Base-by-base conservation (phyloP, 257 asterid genomes). In the Forsythia suspensa region DNA sequence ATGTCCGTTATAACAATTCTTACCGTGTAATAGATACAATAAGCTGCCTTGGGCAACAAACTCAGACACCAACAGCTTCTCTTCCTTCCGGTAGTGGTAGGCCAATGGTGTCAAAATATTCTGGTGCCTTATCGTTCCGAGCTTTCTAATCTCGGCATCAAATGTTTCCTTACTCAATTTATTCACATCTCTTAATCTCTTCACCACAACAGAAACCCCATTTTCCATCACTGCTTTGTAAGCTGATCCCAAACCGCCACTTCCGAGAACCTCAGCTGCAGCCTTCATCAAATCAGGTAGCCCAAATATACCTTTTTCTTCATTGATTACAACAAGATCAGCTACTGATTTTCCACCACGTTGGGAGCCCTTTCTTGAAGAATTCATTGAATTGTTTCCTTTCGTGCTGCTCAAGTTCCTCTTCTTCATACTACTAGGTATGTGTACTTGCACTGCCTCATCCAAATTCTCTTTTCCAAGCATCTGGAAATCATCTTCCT, bases 281-380 rank as follows among this genome's bases (percentile, higher is more conserved):
- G 98, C 99, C 88, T 91, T 96, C 99, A 96, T 96, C 90, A 96
- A 74, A 83, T 96, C 99, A 38, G 84, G 87, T 79, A 96, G 48
- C 59, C 95, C 97, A 36, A 94, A 96, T 39, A 63, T 41, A 3
- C 97, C 98, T 18, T 76, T 92, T 34, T 87, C 94, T 1, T 91
- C 95, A 8, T 92, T 96, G 5, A 96, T 84, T 80, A 96, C 79
- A 55, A 93, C 89, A 0, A 94, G 90, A 34, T 92, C 98, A 1
- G 85, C 80, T 44, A 73, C 42, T 39, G 34, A 29, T 29, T 80
- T 82, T 37, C 80, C 86, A 0, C 82, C 88, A 0, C 57, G 73
- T 1, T 69, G 80, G 0, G 86, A 43, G 10, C 87, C 82, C 38
- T 78, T 80, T 71, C 75, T 90, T 0, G 96, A 89, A 0, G 90